These are phyloP conservation scores for Cytidiella melzeri DNA, from an alignment of 768 basidiomycete species.

Conservation along the genomic window DNA sequence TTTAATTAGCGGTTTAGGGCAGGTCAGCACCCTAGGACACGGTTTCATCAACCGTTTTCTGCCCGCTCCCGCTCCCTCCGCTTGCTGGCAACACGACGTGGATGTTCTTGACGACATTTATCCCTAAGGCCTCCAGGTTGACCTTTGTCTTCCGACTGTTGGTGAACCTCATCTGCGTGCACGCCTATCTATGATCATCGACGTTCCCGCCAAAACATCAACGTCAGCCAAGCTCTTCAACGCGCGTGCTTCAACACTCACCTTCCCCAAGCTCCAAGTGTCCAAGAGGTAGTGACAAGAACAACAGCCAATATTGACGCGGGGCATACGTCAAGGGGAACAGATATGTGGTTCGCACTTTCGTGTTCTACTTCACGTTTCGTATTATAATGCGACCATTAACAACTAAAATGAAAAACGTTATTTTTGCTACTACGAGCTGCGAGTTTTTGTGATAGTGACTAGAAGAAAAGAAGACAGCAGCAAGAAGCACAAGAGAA, in stretches of 20 bases:
- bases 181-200: background rate
- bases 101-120: background rate
- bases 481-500: slow-evolving; percentile 10
- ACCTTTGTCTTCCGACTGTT: background rate
- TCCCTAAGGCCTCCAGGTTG: too few species aligned
- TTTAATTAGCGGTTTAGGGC: background rate
- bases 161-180: background rate
- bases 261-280: background rate
- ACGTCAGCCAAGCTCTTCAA: background rate
- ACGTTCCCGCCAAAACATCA: background rate
- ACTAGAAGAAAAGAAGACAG: slow-evolving; percentile 13
- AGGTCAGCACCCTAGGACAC: background rate
- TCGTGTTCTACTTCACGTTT: background rate
- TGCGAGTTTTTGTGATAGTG: background rate
- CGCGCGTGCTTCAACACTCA: background rate
- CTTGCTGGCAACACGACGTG: background rate
- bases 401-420: background rate
- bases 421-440: background rate
- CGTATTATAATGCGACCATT: background rate
- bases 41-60: background rate
- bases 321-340: background rate
- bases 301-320: too few species aligned
- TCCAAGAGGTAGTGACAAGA: background rate
- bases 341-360: background rate
- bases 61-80: background rate